Evolutionary conservation across 2,329 filamentous ascomycete species (phyloP), one percentile per base, ranked within the genome.

Genomic region (Daldinia sp.): DNA sequence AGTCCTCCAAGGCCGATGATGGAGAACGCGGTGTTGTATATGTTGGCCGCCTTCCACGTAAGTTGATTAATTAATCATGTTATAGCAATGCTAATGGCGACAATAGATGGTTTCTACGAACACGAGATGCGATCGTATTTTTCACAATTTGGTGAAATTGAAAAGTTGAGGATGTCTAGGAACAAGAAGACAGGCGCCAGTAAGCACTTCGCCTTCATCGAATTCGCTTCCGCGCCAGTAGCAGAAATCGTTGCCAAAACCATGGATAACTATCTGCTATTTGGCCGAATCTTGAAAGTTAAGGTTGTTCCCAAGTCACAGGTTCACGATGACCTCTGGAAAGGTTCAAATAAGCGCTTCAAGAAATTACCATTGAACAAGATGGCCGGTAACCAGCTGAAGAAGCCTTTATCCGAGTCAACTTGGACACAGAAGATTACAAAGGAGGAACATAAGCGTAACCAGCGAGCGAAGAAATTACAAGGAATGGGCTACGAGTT

Each of bases 81-180:
- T 41, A 35, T 15, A 27, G 27, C 2, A 21, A 21, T 37, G 34
- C 63, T 64, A 54, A 70, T 32, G 10, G n/a, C 37, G 17, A 17
- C n/a, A 11, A 34, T 75, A 62, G 76, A 79, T 68, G 92, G 95
- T 80, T 99, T 99, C 87, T 98, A 94, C 83, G 95, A 99, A 81
- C 87, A 93, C 73, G 91, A 98, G 80, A 96, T 99, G 90, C 88
- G 87, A 71, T 88, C 89, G 68, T 99, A 98, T 83, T 96, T 98
- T 75, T 86, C 88, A 56, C 95, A 99, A 78, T 99, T 99, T 71
- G 95, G 95, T 70, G 82, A 87, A 11, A 93, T 99, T 72, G 86
- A 83, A 53, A 88, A 80, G 58, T 84, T 97, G 59, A 89, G 94
- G 66, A 84, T 99, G 43, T 95, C 93, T 25, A 90, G 95, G 72